Percentiles rank a stretch among this genome's conserved stretches.
phyloP scores from a whole-genome alignment of 768 basidiomycete species.

The Tricholoma sp. region DNA sequence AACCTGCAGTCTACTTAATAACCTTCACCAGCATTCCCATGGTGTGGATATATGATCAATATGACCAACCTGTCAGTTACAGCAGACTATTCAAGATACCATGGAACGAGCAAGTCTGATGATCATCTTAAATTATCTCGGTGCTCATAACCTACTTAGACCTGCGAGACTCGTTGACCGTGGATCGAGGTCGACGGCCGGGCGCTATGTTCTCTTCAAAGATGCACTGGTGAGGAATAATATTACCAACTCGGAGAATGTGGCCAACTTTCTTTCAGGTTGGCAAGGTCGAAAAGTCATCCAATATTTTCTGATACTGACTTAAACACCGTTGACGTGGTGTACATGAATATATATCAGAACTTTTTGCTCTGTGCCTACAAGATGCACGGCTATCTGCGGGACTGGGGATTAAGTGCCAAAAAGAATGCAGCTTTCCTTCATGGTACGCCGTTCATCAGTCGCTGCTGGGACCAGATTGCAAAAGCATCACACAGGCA shows the following conservation, averaged over 20 bases:
- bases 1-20: too few relatives aligned
- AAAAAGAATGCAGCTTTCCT: slow-evolving; percentile 46
- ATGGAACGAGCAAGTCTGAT: slow-evolving; percentile 45
- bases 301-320: slow-evolving; percentile 72
- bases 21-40: slow-evolving; percentile 66
- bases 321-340: slow-evolving; percentile 56
- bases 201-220: slow-evolving; percentile 63
- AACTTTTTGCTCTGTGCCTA: slow-evolving; percentile 77
- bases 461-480: background rate
- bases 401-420: slow-evolving; percentile 48
- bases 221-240: slow-evolving; percentile 60
- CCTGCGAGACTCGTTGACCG: slow-evolving; percentile 62
- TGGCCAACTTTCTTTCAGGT: slow-evolving; percentile 30
- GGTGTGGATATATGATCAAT: slow-evolving; percentile 86
- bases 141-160: slow-evolving; percentile 23
- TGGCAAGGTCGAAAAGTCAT: slow-evolving; percentile 71
- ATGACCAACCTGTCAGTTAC: slow-evolving; percentile 72
- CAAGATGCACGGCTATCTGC: slow-evolving; percentile 83
- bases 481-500: slow-evolving; percentile 35
- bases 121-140: background rate
- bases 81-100: slow-evolving; percentile 72
- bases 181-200: slow-evolving; percentile 59
- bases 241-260: background rate
- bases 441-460: slow-evolving; percentile 35
- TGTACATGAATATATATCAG: slow-evolving; percentile 83